phyloP scores from a whole-genome alignment of 768 basidiomycete genomes.

The Russula brevipes region DNA sequence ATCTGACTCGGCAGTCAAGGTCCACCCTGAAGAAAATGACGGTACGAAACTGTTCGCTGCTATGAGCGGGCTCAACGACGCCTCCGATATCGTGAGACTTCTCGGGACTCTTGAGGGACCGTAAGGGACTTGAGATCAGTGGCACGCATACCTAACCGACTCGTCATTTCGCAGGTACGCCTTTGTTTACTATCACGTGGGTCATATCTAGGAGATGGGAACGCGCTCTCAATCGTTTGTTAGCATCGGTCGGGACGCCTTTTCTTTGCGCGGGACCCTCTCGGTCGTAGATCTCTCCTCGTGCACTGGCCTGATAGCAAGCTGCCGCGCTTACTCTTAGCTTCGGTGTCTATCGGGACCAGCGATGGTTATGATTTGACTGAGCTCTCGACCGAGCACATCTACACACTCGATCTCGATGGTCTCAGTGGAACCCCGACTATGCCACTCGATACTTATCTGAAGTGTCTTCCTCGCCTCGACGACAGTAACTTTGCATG shows the following conservation, averaged over 20 bases:
- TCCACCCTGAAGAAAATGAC: constrained; percentile 63
- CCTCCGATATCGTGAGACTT: constrained; percentile 44
- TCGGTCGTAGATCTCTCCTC: constrained; percentile 82
- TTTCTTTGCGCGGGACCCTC: constrained; percentile 76
- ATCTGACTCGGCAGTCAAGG: constrained; percentile 35
- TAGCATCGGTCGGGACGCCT: constrained; percentile 45
- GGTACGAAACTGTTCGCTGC: constrained; percentile 48
- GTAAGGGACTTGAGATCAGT: constrained; percentile 41
- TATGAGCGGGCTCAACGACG: constrained; percentile 27
- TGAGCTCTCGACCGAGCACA: constrained; percentile 54
- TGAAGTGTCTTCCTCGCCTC: constrained; percentile 27
- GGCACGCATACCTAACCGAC: constrained; percentile 1
- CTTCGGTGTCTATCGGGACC: constrained; percentile 58
- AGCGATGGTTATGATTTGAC: constrained; percentile 46
- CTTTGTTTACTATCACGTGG: constrained; percentile 71
- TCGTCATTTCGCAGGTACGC: constrained; percentile 53
- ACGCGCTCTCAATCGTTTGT: constrained; percentile 3
- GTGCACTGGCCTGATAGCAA: constrained; percentile 51
- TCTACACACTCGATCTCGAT: constrained; percentile 51
- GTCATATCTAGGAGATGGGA: constrained; percentile 25
- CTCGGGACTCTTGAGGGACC: constrained; percentile 74
- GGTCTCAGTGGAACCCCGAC: constrained; percentile 18
- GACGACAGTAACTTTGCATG: background rate
- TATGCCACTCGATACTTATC: background rate
- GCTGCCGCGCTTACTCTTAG: constrained; percentile 53